These are phyloP conservation scores for Aspergillus latus DNA, from an alignment of 2,329 filamentous ascomycete genomes.

Conservation along the genomic window DNA sequence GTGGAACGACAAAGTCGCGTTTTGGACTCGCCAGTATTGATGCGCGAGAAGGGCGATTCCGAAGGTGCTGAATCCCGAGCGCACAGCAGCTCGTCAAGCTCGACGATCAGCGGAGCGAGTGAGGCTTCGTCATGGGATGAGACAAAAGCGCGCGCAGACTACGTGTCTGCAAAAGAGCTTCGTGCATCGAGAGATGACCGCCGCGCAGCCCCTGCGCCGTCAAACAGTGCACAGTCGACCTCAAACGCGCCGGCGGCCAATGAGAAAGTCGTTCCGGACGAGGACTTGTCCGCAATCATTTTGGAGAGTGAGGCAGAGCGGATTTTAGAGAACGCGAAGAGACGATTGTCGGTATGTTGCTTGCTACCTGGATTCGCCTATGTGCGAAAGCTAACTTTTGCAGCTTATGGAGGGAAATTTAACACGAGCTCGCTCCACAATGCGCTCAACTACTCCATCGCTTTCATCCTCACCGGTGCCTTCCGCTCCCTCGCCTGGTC, in stretches of 20 bases:
- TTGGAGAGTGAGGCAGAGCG: conserved; percentile 81
- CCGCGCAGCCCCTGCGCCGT: not conserved
- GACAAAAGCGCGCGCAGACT: conserved; percentile 10
- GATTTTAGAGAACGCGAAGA: conserved; percentile 91
- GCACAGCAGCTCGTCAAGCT: conserved; percentile 39
- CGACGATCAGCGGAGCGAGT: conserved; percentile 37
- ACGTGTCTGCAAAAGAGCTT: conserved; percentile 8
- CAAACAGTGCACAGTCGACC: conserved; percentile 24
- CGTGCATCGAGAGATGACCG: conserved; percentile 1
- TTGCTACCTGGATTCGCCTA: not conserved
- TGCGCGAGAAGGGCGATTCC: conserved; percentile 54
- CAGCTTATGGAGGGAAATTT: conserved; percentile 95
- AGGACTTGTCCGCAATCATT: conserved; percentile 69
- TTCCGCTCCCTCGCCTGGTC: conserved; percentile 31
- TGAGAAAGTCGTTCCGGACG: conserved; percentile 50
- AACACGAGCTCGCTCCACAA: conserved; percentile 70
- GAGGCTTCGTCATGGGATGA: conserved; percentile 21
- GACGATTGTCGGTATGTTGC: conserved; percentile 72
- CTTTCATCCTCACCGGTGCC: conserved; percentile 50
- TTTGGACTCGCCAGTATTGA: conserved; percentile 18
- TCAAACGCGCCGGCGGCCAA: conserved; percentile 40
- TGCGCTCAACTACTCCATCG: conserved; percentile 53
- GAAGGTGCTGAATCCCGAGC: conserved; percentile 44
- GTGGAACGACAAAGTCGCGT: not conserved
- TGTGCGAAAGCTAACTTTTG: conserved; percentile 18